phyloP scores from a whole-genome alignment of 768 basidiomycete species.

The Trametes coccinea region DNA sequence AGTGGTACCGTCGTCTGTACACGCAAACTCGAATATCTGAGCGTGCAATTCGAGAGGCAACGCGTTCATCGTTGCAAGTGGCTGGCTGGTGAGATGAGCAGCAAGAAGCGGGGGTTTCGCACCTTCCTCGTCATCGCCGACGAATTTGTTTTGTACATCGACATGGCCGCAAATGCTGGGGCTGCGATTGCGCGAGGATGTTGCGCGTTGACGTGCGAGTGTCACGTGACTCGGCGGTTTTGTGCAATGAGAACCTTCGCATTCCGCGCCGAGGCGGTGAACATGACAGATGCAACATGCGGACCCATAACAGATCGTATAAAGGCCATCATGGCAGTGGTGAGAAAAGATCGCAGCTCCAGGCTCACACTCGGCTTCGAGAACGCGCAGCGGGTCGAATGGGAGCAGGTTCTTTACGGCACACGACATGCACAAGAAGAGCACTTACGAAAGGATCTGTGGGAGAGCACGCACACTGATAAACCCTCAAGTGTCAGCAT shows the following conservation, averaged over 20 bases:
- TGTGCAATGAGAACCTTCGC: conserved; percentile 8
- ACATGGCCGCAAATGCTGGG: conserved; percentile 9
- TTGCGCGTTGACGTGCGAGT: conserved; percentile 21
- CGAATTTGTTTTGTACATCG: conserved; percentile 11
- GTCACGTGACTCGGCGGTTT: conserved; percentile 12
- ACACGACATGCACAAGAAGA: background rate
- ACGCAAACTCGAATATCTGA: conserved; percentile 34
- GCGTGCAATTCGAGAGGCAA: conserved; percentile 33
- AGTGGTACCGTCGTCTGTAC: conserved; percentile 33
- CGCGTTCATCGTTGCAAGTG: conserved; percentile 15
- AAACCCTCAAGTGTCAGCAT: no score
- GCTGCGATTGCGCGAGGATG: conserved; percentile 22
- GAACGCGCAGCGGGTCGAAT: conserved; percentile 1
- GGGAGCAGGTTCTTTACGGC: conserved; percentile 1
- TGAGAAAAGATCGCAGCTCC: background rate
- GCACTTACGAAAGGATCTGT: conserved; percentile 12
- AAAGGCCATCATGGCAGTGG: conserved; percentile 5
- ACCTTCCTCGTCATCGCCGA: background rate
- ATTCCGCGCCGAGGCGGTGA: conserved; percentile 15
- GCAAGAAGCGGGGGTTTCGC: background rate
- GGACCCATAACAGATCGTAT: background rate
- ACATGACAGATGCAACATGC: conserved; percentile 7
- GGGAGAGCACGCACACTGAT: background rate
- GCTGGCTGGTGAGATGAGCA: background rate
- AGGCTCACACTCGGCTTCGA: background rate